These are phyloP conservation scores for Aspergillus sparsus DNA, from an alignment of 495 filamentous ascomycete genomes.

Conservation along the genomic window DNA sequence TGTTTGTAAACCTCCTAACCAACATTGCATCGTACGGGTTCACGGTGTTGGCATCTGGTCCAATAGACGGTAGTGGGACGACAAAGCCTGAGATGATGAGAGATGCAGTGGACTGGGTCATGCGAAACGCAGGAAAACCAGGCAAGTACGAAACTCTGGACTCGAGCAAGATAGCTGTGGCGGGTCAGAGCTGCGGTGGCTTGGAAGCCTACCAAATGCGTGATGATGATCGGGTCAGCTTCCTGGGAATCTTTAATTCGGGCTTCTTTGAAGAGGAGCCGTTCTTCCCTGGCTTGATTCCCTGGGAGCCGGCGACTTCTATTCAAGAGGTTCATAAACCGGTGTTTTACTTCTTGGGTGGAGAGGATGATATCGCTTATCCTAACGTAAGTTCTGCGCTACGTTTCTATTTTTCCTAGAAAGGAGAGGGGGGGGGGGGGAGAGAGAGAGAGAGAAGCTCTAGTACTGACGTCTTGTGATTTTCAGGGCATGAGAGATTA, in stretches of 20 bases:
- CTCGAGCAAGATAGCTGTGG: conserved; percentile 2
- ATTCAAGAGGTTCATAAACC: conserved; percentile 14
- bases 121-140: background rate
- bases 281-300: background rate
- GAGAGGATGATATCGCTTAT: conserved; percentile 17
- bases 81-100: conserved; percentile 1
- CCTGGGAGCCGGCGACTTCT: background rate
- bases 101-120: conserved; percentile 10
- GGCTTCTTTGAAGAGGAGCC: conserved; percentile 7
- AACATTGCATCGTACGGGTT: conserved; percentile 15
- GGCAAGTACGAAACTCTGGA: conserved; percentile 4
- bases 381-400: conserved; percentile 8
- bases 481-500: conserved; percentile 15
- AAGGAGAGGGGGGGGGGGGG: no score
- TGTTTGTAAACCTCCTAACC: conserved; percentile 12
- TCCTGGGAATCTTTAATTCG: conserved; percentile 14
- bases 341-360: conserved; percentile 20
- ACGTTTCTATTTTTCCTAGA: background rate
- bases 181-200: conserved; percentile 12
- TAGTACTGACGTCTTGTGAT: background rate
- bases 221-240: conserved; percentile 5
- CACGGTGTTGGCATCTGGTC: conserved; percentile 11
- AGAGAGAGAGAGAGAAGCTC: background rate
- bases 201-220: conserved; percentile 15
- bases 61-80: background rate